A percentile compares a stretch with the other conserved stretches of the same genome.
These are phyloP conservation scores for Pluteus cervinus DNA, from an alignment of 768 basidiomycete genomes.

Conservation along the genomic window DNA sequence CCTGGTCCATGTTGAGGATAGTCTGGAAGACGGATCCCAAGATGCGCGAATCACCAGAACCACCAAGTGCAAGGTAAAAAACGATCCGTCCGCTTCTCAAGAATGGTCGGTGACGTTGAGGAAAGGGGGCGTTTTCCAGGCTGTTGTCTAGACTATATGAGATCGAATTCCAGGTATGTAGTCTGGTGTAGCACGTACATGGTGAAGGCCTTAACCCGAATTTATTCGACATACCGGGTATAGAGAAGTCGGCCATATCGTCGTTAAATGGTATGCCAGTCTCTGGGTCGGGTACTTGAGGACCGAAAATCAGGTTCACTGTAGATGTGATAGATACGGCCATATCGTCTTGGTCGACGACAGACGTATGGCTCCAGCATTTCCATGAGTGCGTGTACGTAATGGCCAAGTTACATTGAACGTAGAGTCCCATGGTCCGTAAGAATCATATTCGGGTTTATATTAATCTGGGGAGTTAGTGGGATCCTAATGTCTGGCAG, in stretches of 20 bases:
- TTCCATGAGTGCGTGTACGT: too few relatives aligned
- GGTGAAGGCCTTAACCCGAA: conserved; percentile 83
- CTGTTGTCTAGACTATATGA: conserved; percentile 53
- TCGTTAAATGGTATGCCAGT: conserved; percentile 91
- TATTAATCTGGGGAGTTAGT: conserved; percentile 86
- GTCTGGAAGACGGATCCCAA: conserved; percentile 77
- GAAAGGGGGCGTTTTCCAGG: conserved; percentile 88
- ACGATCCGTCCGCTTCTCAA: conserved; percentile 72
- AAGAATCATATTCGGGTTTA: conserved; percentile 71
- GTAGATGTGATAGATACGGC: conserved; percentile 85
- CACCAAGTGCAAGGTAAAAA: conserved; percentile 75
- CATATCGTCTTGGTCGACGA: conserved; percentile 81
- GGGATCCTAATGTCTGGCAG: conserved; percentile 64
- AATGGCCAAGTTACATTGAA: too few relatives aligned
- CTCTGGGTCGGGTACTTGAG: conserved; percentile 75
- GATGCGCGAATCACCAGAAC: conserved; percentile 84
- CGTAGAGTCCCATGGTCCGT: conserved; percentile 85
- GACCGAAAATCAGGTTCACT: conserved; percentile 88
- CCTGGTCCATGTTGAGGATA: conserved; percentile 72
- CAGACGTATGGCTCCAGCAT: conserved; percentile 87
- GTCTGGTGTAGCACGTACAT: conserved; percentile 43
- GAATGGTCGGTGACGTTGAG: conserved; percentile 74
- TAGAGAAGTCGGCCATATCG: conserved; percentile 95
- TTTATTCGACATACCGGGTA: conserved; percentile 74
- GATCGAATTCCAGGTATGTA: too few relatives aligned